Conservation (phyloP, 148 eudicot genomes). For the Amaranthus hypochondriacus region DNA sequence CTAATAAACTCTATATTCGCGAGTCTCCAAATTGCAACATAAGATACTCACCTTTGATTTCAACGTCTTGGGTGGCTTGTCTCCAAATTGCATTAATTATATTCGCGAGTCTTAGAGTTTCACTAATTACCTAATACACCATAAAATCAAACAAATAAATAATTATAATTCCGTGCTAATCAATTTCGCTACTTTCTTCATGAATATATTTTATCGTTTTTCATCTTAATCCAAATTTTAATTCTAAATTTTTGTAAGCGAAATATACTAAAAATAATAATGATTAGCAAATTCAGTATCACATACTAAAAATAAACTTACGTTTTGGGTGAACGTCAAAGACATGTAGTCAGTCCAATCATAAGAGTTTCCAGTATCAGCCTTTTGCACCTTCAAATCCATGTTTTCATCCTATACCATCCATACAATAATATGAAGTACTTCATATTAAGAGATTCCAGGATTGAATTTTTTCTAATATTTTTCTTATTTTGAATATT, state of each 20-base stretch:
- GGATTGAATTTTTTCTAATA: too few relatives aligned
- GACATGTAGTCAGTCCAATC: conserved; percentile 79
- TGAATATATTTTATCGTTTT: neutral
- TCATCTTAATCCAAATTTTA: too few relatives aligned
- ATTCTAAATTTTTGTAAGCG: too few relatives aligned
- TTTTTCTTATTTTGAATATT: too few relatives aligned
- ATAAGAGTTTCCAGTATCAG: conserved; percentile 34
- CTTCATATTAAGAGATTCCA: too few relatives aligned
- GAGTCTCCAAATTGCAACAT: too few relatives aligned
- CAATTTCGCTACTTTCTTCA: too few relatives aligned
- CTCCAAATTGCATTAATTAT: conserved; percentile 94
- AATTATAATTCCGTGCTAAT: neutral
- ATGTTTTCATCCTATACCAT: conserved; percentile 73
- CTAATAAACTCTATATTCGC: too few relatives aligned
- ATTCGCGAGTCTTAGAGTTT: conserved; percentile 92
- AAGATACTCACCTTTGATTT: conserved; percentile 59
- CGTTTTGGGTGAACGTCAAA: conserved; percentile 71
- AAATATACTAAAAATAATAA: too few relatives aligned
- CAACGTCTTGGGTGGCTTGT: conserved; percentile 70
- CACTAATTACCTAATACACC: conserved; percentile 65
- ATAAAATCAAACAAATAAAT: neutral
- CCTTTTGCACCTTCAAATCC: conserved; percentile 57
- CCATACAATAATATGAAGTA: neutral
- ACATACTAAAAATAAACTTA: conserved; percentile 22
- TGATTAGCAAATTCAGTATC: neutral